Evolutionary conservation across 208 protist species (phyloP).

Genomic region (Leishmania amazonensis): DNA sequence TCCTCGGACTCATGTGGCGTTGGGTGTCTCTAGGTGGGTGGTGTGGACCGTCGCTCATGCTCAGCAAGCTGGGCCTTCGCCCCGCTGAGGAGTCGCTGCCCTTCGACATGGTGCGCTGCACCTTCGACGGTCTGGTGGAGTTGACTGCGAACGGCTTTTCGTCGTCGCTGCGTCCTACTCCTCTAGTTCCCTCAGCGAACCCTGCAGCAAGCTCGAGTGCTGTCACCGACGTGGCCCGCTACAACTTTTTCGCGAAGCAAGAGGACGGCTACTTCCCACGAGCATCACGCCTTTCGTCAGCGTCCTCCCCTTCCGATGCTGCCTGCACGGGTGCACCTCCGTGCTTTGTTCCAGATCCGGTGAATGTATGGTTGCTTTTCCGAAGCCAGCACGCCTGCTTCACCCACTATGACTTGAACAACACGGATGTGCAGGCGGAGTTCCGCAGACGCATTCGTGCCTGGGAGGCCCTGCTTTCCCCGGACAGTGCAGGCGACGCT

Average conservation of each 20-base stretch:
- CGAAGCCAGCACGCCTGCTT: constrained; percentile 82
- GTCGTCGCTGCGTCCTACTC: constrained; percentile 1
- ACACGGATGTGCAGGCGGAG: constrained; percentile 41
- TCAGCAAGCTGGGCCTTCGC: constrained; percentile 69
- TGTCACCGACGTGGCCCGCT: neutral
- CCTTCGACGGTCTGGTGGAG: constrained; percentile 78
- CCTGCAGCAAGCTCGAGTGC: neutral
- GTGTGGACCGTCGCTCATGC: constrained; percentile 80
- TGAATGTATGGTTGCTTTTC: constrained; percentile 77
- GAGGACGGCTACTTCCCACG: constrained; percentile 30
- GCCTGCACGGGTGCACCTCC: constrained; percentile 4
- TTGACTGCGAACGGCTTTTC: constrained; percentile 55
- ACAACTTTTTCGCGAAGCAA: constrained; percentile 3
- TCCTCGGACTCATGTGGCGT: constrained; percentile 50
- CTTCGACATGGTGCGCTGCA: constrained; percentile 85
- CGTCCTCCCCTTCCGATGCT: neutral
- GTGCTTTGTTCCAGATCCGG: constrained; percentile 59
- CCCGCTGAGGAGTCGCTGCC: constrained; percentile 50
- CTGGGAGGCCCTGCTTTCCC: constrained; percentile 43
- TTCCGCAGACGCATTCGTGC: constrained; percentile 53
- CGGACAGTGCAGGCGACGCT: neutral
- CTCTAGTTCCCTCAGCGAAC: neutral
- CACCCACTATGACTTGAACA: constrained; percentile 83
- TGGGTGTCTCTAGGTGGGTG: constrained; percentile 87
- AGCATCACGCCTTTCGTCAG: neutral